phyloP scores from a whole-genome alignment of 768 basidiomycete species.

The Tylopilus plumbeoviolaceoides region DNA sequence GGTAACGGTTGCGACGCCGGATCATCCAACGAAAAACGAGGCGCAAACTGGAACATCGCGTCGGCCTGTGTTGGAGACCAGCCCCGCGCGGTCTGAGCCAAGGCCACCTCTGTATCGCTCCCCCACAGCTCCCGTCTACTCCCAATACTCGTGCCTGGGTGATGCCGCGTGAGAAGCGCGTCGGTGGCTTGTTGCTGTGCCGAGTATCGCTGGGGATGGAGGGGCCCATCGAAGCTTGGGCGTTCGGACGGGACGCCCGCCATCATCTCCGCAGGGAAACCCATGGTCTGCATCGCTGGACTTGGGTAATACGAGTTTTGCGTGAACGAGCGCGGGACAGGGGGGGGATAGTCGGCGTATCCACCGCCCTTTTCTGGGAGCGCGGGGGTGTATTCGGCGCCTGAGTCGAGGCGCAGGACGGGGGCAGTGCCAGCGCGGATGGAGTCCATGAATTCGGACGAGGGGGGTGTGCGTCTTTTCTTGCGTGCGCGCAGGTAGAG shows the following conservation, averaged over 20 bases:
- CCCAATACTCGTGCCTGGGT: conserved; percentile 12
- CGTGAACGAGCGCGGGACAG: conserved; percentile 2
- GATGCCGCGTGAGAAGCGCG: not conserved
- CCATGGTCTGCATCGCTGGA: conserved; percentile 7
- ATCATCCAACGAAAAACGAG: conserved; percentile 14
- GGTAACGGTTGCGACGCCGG: not conserved
- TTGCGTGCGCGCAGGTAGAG: conserved; percentile 39
- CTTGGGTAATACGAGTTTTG: conserved; percentile 13
- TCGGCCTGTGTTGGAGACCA: conserved; percentile 2
- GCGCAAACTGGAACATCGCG: conserved; percentile 10
- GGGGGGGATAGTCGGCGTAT: not conserved
- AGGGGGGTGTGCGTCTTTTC: conserved; percentile 47
- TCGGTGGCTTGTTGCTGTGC: conserved; percentile 8
- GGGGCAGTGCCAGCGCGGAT: conserved; percentile 21
- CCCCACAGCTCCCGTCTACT: conserved; percentile 24
- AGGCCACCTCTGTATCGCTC: conserved; percentile 13
- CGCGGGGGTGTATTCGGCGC: conserved; percentile 11
- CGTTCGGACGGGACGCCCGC: conserved; percentile 9
- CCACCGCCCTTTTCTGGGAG: conserved; percentile 16
- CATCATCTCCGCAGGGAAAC: conserved; percentile 13
- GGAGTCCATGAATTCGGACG: conserved; percentile 50
- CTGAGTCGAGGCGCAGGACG: conserved; percentile 26
- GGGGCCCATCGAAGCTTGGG: conserved; percentile 18
- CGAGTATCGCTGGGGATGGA: conserved; percentile 22
- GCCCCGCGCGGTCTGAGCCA: conserved; percentile 7